Conservation (phyloP, 164 flowering plant species). For the Hamamelis virginiana region DNA sequence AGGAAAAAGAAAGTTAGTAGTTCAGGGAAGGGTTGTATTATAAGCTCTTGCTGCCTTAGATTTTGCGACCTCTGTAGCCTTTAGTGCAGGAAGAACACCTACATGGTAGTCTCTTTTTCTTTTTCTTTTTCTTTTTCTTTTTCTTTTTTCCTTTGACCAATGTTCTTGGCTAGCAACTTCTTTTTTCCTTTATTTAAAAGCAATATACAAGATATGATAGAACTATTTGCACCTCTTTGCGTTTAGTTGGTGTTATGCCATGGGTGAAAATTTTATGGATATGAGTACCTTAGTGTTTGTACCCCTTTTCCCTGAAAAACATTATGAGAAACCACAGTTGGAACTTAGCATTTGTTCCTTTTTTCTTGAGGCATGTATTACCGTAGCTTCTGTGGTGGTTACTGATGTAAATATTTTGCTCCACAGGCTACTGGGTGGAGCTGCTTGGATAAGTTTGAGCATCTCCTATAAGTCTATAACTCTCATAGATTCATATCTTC, state of each 20-base stretch:
- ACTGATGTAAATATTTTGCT: not conserved
- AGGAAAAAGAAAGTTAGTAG: too few species aligned
- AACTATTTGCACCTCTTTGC: not conserved
- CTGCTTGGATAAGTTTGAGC: conserved; percentile 8
- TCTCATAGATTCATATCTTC: too few species aligned
- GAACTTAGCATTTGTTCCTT: not conserved
- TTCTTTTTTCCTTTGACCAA: too few species aligned
- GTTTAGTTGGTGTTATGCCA: not conserved
- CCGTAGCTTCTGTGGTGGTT: not conserved
- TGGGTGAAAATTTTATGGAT: not conserved
- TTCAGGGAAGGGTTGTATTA: too few species aligned
- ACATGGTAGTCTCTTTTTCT: too few species aligned
- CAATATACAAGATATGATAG: not conserved
- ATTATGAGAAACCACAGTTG: not conserved
- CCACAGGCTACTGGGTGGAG: not conserved
- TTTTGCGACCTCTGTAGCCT: too few species aligned
- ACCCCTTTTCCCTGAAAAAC: not conserved
- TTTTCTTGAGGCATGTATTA: not conserved
- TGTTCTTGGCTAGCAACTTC: too few species aligned
- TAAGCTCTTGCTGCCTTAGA: too few species aligned
- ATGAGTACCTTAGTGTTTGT: not conserved
- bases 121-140: too few species aligned
- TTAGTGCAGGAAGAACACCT: too few species aligned
- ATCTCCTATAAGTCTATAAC: not conserved
- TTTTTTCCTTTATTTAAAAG: not conserved